phyloP scores from a whole-genome alignment of 768 basidiomycete genomes.

The Trametes punicea region DNA sequence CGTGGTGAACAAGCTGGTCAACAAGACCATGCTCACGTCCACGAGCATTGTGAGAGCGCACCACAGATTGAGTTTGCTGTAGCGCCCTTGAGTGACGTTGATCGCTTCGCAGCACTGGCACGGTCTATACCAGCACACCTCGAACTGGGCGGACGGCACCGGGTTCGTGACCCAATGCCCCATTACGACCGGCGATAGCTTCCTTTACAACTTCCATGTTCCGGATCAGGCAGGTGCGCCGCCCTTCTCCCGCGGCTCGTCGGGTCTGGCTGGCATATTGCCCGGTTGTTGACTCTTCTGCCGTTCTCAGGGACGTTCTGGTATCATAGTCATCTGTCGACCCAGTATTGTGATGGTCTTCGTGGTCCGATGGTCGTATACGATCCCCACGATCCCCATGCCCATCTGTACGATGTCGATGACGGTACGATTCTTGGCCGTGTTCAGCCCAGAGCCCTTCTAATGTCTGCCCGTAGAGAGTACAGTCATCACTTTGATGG shows the following conservation, averaged over 20 bases:
- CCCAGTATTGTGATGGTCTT: slow-evolving; percentile 44
- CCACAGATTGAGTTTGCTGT: neutral
- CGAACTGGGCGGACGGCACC: slow-evolving; percentile 44
- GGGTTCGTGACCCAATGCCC: slow-evolving; percentile 43
- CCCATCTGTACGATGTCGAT: slow-evolving; percentile 31
- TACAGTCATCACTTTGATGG: slow-evolving; percentile 47
- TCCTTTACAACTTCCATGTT: slow-evolving; percentile 36
- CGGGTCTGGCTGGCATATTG: too few species aligned
- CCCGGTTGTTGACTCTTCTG: too few species aligned
- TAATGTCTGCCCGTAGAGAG: slow-evolving; percentile 28
- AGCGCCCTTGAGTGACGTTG: slow-evolving; percentile 41
- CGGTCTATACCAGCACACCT: slow-evolving; percentile 41
- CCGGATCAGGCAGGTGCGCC: slow-evolving; percentile 26
- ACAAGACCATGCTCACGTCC: slow-evolving; percentile 33
- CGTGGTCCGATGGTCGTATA: slow-evolving; percentile 37
- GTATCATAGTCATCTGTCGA: slow-evolving; percentile 42
- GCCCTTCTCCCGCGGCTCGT: too few species aligned
- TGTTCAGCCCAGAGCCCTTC: neutral
- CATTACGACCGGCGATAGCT: slow-evolving; percentile 34
- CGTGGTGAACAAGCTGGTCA: slow-evolving; percentile 33
- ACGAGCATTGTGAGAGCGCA: slow-evolving; percentile 34
- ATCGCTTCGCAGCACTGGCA: slow-evolving; percentile 40
- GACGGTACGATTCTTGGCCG: slow-evolving; percentile 20
- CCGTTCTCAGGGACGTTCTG: slow-evolving; percentile 32
- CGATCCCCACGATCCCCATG: slow-evolving; percentile 31